Evolutionary conservation across 257 asterid genomes (phyloP).

Genomic region (Solanum pinnatisectum): DNA sequence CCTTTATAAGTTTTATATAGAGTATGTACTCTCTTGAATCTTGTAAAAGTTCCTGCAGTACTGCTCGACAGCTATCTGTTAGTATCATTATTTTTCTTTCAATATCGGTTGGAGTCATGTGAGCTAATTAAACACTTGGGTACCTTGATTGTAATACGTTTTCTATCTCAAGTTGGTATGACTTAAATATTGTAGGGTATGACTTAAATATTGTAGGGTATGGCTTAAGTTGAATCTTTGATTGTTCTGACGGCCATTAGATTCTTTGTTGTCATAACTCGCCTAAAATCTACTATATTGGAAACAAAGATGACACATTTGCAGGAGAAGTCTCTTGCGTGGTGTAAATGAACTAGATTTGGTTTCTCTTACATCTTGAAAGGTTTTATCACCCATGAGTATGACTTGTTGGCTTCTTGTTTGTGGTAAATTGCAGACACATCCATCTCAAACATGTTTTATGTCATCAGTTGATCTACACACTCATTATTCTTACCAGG

Average conservation of each 20-base stretch:
- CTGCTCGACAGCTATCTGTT: not conserved
- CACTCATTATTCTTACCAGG: slow-evolving; percentile 99
- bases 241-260: not conserved
- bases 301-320: not conserved
- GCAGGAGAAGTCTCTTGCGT: not conserved
- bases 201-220: not conserved
- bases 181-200: not conserved
- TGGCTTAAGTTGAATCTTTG: not conserved
- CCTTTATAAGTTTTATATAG: not conserved
- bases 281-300: not conserved
- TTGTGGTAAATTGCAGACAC: slow-evolving; percentile 66
- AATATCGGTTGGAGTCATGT: not conserved
- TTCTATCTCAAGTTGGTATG: not conserved
- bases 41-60: not conserved
- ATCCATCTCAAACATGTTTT: slow-evolving; percentile 97
- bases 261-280: not conserved
- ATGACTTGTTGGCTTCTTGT: not conserved
- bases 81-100: not conserved
- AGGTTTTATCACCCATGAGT: not conserved
- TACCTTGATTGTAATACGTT: not conserved
- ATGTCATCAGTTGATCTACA: slow-evolving; percentile 98
- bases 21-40: not conserved
- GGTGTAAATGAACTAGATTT: not conserved
- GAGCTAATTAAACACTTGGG: not conserved
- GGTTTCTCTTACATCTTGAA: not conserved